Evolutionary conservation across 129 eudicot species (phyloP).

Genomic region (Artemisia tridentata): DNA sequence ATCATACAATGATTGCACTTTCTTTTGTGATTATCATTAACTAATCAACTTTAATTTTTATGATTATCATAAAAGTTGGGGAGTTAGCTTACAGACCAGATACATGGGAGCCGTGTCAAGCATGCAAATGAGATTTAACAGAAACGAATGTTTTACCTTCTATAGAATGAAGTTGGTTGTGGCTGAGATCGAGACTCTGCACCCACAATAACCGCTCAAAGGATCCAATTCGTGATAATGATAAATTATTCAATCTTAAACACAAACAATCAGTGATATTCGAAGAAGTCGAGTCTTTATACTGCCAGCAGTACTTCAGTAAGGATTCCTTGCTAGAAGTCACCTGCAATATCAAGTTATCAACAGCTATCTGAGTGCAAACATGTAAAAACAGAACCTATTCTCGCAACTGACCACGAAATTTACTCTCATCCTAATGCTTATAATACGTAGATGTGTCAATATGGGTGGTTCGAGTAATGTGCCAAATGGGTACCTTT

Average conservation of each 20-base stretch:
- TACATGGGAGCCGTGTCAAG: background rate
- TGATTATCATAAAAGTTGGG: too few relatives aligned
- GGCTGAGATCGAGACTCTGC: conserved; percentile 86
- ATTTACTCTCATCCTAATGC: background rate
- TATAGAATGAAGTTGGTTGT: conserved; percentile 75
- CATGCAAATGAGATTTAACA: background rate
- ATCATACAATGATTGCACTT: too few relatives aligned
- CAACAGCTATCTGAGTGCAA: conserved; percentile 2
- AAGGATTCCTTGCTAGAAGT: conserved; percentile 56
- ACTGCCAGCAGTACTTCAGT: conserved; percentile 50
- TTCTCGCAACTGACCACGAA: background rate
- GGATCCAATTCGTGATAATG: conserved; percentile 65
- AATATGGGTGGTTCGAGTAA: background rate
- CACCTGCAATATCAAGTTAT: conserved; percentile 43
- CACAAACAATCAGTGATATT: conserved; percentile 28
- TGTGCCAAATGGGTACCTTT: too few relatives aligned
- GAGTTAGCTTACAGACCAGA: too few relatives aligned
- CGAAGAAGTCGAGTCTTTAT: conserved; percentile 41
- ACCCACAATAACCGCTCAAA: conserved; percentile 78
- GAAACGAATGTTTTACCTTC: conserved; percentile 57
- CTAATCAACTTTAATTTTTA: too few relatives aligned
- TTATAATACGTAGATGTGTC: background rate
- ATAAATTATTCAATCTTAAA: conserved; percentile 56
- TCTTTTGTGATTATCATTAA: too few relatives aligned
- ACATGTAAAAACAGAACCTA: conserved; percentile 2